These are phyloP conservation scores for Saturnispora hagleri DNA, from an alignment of 805 yeast species.

Conservation along the genomic window DNA sequence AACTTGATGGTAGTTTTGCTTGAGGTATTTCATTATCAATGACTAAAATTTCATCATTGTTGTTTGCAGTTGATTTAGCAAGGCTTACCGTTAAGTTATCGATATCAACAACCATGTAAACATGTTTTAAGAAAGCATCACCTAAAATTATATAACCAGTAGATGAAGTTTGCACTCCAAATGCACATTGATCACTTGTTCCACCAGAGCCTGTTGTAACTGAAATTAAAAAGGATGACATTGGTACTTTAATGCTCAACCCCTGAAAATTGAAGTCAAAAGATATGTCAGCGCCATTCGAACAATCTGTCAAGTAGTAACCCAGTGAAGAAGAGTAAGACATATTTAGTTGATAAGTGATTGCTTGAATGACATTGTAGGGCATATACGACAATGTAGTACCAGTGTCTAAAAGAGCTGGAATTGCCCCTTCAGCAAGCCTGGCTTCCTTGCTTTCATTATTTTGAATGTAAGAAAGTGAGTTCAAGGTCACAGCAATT, in stretches of 20 bases:
- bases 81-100: constrained; percentile 36
- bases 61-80: constrained; percentile 35
- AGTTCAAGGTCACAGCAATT: constrained; percentile 40
- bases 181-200: constrained; percentile 31
- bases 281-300: constrained; percentile 17
- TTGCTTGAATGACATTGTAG: constrained; percentile 17
- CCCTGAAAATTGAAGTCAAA: constrained; percentile 52
- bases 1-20: constrained; percentile 7
- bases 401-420: constrained; percentile 50
- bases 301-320: constrained; percentile 41
- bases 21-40: constrained; percentile 26
- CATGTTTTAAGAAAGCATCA: constrained; percentile 42
- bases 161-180: constrained; percentile 32
- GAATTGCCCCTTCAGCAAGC: constrained; percentile 23
- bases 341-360: constrained; percentile 31
- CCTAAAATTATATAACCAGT: constrained; percentile 36
- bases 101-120: constrained; percentile 48
- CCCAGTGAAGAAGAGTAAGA: constrained; percentile 32
- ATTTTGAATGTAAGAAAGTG: constrained; percentile 20
- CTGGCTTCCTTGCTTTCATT: constrained; percentile 12
- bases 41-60: constrained; percentile 31
- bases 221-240: constrained; percentile 21
- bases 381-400: constrained; percentile 45
- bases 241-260: constrained; percentile 41
- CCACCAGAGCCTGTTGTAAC: constrained; percentile 14